Base-by-base conservation (phyloP, 2,329 filamentous ascomycete genomes). In the Epichloe hybrida region DNA sequence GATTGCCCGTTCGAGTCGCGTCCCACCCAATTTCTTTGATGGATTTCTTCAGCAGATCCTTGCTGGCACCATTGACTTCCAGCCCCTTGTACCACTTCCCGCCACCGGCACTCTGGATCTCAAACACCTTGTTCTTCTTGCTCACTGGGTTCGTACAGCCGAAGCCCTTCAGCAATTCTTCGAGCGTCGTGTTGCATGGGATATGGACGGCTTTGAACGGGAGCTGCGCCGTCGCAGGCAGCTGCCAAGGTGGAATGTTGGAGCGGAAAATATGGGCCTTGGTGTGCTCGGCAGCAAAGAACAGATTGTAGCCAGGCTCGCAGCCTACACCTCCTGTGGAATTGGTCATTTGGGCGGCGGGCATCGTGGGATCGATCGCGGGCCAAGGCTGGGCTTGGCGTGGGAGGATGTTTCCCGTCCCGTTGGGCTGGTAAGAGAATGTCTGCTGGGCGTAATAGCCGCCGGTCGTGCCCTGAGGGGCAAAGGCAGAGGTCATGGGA, bases 261-360 rank as follows among this genome's bases (percentile, higher is more conserved):
- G 72, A 70, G 55, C 73, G 73, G 62, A 84, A 71, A 3, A 83
- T 68, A 56, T 82, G 77, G 6, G 82, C 66, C 55, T 78, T 81
- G 34, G 76, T 78, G 61, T 82, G 76, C 54, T 76, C 70, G 0
- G 66, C 58, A 0, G 77, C 72, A 64, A 81, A 83, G 59, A 81
- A 74, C 63, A 81, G 80, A 65, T 80, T 79, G 66, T 81, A 83
- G 2, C 79, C 80, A 0, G 76, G 77, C 57, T 82, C 79, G 53
- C 75, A 75, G 40, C 79, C 77, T 1, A 74, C 69, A 21, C 77
- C 77, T 43, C 79, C 76, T 0, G 75, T 76, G 0, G 73, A 71
- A 64, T 82, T 80, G 45, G 69, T 71, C 65, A 83, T 66, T 55
- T 78, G 74, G 31, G 73, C 69, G 0, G 76, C 75, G 0, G 77